Base-by-base conservation (phyloP, 371 early-diverging fungal species). In the Smittium culicis region DNA sequence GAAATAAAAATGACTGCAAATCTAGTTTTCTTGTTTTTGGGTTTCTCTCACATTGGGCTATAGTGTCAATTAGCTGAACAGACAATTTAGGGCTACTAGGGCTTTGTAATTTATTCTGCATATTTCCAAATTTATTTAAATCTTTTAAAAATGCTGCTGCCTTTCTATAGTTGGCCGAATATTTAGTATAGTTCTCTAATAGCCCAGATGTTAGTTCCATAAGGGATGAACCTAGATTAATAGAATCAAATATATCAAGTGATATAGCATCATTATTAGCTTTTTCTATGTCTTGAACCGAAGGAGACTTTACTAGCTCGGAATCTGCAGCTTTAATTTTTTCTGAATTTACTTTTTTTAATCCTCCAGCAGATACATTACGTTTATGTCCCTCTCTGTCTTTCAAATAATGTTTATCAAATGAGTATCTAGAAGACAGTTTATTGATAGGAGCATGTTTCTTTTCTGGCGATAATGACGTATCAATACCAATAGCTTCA, bases 1-100 rank as follows among this genome's bases (percentile, higher is more conserved):
- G 82, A 34, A 97, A 78, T 67, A 96, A 74, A 70, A 89, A 96
- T 55, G 90, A 88, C 17, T 87, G 85, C 1, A 96, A 80, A 55
- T 91, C 90, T 63, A 96, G 73, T 14, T 83, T 80, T 5, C 91
- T 85, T 72, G 91, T 93, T 55, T 83, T 79, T 0, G 88, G 85
- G 62, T 78, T 85, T 77, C 66, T 80, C 79, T 72, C 85, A 76
- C 63, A 83, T 72, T 27, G 77, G 74, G 84, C 83, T 61, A 90
- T 67, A 66, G 87, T 86, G 29, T 86, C 81, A 33, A 77, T 77
- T 65, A 87, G 16, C 1, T 61, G 65, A 34, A 11, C 11, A 32
- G 11, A 14, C 2, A 27, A 20, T 14, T 32, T 14, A 24, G 71
- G 65, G 63, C 73, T 70, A 54, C 71, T 68, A 29, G 75, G 71